A percentile compares a stretch with the other conserved stretches of the same genome.
These are phyloP conservation scores for Boletus rufocinnamomeus DNA, from an alignment of 768 basidiomycete genomes.

Conservation along the genomic window DNA sequence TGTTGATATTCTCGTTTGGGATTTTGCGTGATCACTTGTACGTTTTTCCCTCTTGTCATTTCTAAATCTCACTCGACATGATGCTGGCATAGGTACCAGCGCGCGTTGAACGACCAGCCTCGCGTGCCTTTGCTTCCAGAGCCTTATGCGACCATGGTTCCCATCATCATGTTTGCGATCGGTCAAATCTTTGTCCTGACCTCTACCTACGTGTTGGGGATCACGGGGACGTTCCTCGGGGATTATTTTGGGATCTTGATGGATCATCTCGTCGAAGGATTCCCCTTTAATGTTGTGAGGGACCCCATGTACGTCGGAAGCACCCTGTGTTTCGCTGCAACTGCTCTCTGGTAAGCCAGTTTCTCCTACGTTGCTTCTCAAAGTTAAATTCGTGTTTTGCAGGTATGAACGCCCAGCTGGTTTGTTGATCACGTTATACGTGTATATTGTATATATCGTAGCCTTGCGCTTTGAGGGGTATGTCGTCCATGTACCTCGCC, in stretches of 20 bases:
- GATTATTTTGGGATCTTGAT: slow-evolving; percentile 87
- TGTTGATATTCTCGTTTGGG: slow-evolving; percentile 83
- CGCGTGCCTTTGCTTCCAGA: slow-evolving; percentile 61
- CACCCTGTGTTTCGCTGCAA: slow-evolving; percentile 85
- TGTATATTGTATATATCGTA: slow-evolving; percentile 80
- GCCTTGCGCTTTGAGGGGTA: slow-evolving; percentile 92
- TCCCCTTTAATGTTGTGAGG: slow-evolving; percentile 91
- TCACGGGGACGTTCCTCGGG: slow-evolving; percentile 90
- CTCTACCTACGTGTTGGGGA: slow-evolving; percentile 86
- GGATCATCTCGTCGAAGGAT: slow-evolving; percentile 90
- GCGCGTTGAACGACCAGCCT: slow-evolving; percentile 79
- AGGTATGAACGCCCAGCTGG: slow-evolving; percentile 91
- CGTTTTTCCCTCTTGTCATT: slow-evolving; percentile 32
- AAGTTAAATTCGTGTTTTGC: not conserved
- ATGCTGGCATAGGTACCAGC: slow-evolving; percentile 58
- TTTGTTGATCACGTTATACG: slow-evolving; percentile 74
- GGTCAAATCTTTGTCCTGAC: slow-evolving; percentile 88
- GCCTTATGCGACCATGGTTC: slow-evolving; percentile 61
- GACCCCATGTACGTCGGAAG: slow-evolving; percentile 99
- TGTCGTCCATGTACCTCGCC: slow-evolving; percentile 29
- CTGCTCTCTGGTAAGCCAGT: slow-evolving; percentile 75
- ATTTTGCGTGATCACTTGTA: slow-evolving; percentile 85
- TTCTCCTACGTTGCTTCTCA: not conserved
- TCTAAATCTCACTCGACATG: not conserved
- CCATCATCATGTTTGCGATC: slow-evolving; percentile 57